Evolutionary conservation across 1,139 yeast genomes (phyloP), one percentile per base, ranked within the genome.

Genomic region (Taiozyma sp.): DNA sequence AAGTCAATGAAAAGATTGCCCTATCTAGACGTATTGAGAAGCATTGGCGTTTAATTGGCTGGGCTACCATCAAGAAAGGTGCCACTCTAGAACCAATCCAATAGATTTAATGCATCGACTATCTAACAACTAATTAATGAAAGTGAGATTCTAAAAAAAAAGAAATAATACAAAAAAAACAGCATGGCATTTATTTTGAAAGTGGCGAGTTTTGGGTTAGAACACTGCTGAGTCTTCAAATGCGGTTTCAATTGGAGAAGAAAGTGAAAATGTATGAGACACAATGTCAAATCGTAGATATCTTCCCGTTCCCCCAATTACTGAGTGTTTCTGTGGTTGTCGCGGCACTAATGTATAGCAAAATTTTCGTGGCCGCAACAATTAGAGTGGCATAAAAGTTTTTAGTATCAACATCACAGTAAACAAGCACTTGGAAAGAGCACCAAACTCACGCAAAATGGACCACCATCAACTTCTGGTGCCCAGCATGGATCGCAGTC

Each of bases 41-140:
- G 82, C 99, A 95, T 74, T 95, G 98, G 97, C 95, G 99, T 80
- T 81, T 95, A 72, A 95, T 95, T 75, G 99, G 99, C 65, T 95
- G 99, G 99, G 99, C 99, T 62, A 90, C 97, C 51, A 93, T 95
- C 70, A 89, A 90, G 75, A 91, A 90, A 75, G 99, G 99, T 74
- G 84, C 91, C 56, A 84, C 90, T 53, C 79, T 87, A 69, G 93
- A 87, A 68, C 93, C 95, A 60, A 38, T 38, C 41, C 41, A 38
- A 22, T 38, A 38, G 10, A n/a, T n/a, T 32, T n/a, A 32, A 14
- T n/a, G 36, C 36, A 32, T 32, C 36, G 4, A 32, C 36, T 30
- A 30, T 30, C 14, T 14, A 30, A 32, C 16, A 32, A 32, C 9
- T n/a, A 30, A 29, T 13, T 29, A 30, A 32, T 32, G 36, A 32